A percentile compares a stretch with the other conserved stretches of the same genome.
phyloP scores from a whole-genome alignment of 1,284 basidiomycete species.

The Violaceomyces palustris region DNA sequence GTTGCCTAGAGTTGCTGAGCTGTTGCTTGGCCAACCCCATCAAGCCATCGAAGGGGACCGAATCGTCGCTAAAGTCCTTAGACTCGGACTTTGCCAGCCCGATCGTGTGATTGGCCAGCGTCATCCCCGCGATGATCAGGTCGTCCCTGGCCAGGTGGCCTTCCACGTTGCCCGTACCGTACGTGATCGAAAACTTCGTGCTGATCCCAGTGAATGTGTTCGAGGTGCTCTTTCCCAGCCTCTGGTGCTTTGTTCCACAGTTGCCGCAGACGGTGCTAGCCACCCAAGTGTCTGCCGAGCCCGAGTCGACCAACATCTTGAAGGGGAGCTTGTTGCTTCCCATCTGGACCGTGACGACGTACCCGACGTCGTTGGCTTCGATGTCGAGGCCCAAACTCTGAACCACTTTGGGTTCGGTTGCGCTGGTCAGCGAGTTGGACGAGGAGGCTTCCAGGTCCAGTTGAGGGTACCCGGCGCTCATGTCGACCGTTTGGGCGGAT shows the following conservation, averaged over 20 bases:
- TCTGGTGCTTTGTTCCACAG: slow-evolving; percentile 57
- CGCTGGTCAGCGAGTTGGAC: slow-evolving; percentile 21
- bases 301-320: slow-evolving; percentile 69
- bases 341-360: slow-evolving; percentile 69
- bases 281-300: slow-evolving; percentile 75
- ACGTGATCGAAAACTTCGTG: slow-evolving; percentile 67
- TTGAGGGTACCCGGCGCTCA: slow-evolving; percentile 8
- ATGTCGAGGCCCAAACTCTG: slow-evolving; percentile 70
- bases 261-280: slow-evolving; percentile 26
- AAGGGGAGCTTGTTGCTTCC: slow-evolving; percentile 71
- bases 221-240: slow-evolving; percentile 66
- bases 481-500: not conserved
- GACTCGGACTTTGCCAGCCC: slow-evolving; percentile 67
- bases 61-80: slow-evolving; percentile 58
- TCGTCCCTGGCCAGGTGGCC: slow-evolving; percentile 68
- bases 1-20: slow-evolving; percentile 62
- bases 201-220: slow-evolving; percentile 60
- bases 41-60: slow-evolving; percentile 67
- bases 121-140: slow-evolving; percentile 65
- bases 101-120: slow-evolving; percentile 64
- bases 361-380: slow-evolving; percentile 62
- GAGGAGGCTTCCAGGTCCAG: slow-evolving; percentile 12
- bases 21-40: slow-evolving; percentile 63
- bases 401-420: slow-evolving; percentile 54
- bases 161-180: slow-evolving; percentile 66